phyloP scores from a whole-genome alignment of 1,284 basidiomycete genomes.

The Chiua sp. region DNA sequence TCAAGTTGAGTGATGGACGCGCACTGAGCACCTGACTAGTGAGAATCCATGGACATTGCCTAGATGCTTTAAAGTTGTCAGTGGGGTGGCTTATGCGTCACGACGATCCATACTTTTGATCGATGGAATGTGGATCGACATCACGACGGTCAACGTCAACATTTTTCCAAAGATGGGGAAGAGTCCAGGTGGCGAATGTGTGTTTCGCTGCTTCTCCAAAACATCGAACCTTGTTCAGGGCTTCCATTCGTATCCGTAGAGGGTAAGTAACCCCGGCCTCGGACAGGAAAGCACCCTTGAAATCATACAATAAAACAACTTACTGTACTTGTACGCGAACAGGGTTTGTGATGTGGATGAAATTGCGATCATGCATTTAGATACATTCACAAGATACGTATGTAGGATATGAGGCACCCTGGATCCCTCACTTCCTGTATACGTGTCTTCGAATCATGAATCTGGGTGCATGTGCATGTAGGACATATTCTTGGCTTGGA shows the following conservation, averaged over 20 bases:
- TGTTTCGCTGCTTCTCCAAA: neutral
- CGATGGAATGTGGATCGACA: neutral
- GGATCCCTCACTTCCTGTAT: too few relatives aligned
- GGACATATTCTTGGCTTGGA: too few relatives aligned
- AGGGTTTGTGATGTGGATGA: too few relatives aligned
- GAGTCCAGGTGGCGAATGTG: neutral
- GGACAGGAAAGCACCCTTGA: too few relatives aligned
- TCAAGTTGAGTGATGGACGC: conserved; percentile 22
- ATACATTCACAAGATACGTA: neutral
- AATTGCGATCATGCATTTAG: neutral
- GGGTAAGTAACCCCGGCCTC: neutral
- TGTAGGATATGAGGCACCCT: neutral
- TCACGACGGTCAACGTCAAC: neutral
- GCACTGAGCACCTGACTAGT: conserved; percentile 16
- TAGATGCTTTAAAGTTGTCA: neutral
- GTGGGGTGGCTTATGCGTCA: neutral
- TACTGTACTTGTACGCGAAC: too few relatives aligned
- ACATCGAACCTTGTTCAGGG: neutral
- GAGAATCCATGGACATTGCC: neutral
- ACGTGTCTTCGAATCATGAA: too few relatives aligned
- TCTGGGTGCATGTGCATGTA: too few relatives aligned
- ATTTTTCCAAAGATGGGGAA: neutral
- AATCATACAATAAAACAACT: too few relatives aligned
- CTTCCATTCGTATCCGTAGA: neutral
- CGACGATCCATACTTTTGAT: neutral